phyloP scores from a whole-genome alignment of 148 eudicot species.

The Euryodendron excelsum region DNA sequence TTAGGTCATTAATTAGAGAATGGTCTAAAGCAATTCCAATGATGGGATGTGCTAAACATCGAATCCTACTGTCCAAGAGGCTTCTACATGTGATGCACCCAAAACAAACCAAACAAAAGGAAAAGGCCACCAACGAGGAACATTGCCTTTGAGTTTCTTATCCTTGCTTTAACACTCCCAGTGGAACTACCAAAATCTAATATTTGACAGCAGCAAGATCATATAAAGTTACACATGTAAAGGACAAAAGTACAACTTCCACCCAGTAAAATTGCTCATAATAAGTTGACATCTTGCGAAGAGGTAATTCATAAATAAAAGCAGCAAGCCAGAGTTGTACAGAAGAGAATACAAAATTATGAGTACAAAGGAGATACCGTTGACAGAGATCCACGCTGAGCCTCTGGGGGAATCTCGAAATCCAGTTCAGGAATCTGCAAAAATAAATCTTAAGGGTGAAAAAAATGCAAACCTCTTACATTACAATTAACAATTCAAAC shows the following conservation, averaged over 20 bases:
- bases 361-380: constrained; percentile 49
- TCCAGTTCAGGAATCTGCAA: constrained; percentile 91
- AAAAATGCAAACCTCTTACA: neutral
- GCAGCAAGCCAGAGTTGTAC: neutral
- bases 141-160: neutral
- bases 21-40: neutral
- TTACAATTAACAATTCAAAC: neutral
- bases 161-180: neutral
- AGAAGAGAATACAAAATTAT: neutral
- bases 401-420: constrained; percentile 95
- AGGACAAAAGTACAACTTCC: neutral
- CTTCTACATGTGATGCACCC: neutral
- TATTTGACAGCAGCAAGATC: neutral
- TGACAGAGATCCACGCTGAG: constrained; percentile 93
- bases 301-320: neutral
- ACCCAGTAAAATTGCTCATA: neutral
- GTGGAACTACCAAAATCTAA: neutral
- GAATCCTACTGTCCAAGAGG: neutral
- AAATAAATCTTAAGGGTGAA: neutral
- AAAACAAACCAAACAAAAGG: neutral
- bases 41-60: neutral
- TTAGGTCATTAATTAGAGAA: neutral
- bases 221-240: neutral
- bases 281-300: neutral
- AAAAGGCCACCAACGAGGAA: neutral